Conservation (phyloP, 2,329 filamentous ascomycete species). For the Graphilbum sp. region DNA sequence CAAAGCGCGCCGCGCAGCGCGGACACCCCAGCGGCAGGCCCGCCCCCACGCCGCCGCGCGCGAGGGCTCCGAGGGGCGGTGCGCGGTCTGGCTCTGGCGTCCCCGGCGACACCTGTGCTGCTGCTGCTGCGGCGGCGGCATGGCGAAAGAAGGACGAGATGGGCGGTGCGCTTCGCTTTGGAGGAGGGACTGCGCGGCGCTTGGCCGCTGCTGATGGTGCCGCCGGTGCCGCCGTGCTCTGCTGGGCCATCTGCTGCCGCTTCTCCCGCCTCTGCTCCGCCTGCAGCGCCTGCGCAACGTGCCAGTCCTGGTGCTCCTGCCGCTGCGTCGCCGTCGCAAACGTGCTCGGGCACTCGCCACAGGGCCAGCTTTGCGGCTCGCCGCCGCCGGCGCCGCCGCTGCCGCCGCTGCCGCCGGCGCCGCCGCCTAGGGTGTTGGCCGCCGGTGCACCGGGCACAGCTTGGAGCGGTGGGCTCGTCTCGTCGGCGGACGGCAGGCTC, state of each 20-base stretch:
- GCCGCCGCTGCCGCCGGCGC: background rate
- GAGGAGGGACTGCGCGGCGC: background rate
- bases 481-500: too few species aligned
- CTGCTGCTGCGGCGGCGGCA: background rate
- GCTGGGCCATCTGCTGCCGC: too few species aligned
- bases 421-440: background rate
- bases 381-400: background rate
- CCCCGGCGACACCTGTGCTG: background rate
- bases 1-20: conserved; percentile 48
- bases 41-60: background rate
- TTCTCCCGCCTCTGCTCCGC: conserved; percentile 25
- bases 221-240: background rate
- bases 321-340: conserved; percentile 40
- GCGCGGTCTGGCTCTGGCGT: too few species aligned
- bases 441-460: too few species aligned
- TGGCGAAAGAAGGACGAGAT: conserved; percentile 8
- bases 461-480: too few species aligned
- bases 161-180: conserved; percentile 1
- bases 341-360: conserved; percentile 46
- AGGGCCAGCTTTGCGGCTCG: conserved; percentile 18
- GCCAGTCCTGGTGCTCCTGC: conserved; percentile 81
- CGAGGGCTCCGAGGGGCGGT: too few species aligned
- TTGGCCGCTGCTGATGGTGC: background rate
- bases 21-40: conserved; percentile 29
- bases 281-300: conserved; percentile 77